Percentiles rank a stretch among this genome's conserved stretches.
Conservation (phyloP, 2,329 filamentous ascomycete species). For the Penicillium olsonii region DNA sequence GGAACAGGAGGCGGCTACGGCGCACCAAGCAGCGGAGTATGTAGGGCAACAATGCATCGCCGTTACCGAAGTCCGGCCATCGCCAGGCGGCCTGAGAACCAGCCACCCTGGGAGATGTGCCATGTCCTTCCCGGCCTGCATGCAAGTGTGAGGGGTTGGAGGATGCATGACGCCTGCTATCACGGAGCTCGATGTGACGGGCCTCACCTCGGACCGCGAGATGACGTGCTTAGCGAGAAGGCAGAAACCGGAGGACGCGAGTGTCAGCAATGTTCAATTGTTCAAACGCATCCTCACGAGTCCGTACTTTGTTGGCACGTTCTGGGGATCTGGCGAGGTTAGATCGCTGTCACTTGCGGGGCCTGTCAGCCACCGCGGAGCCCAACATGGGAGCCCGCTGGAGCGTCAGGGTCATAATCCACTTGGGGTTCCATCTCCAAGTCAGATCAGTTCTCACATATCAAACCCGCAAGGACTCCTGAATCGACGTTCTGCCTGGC, state of each 20-base stretch:
- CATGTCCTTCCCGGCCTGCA: slow-evolving; percentile 6
- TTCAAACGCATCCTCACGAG: not conserved
- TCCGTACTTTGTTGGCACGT: not conserved
- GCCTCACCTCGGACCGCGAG: slow-evolving; percentile 1
- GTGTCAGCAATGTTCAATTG: not conserved
- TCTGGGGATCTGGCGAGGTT: not conserved
- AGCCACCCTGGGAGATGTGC: slow-evolving; percentile 1
- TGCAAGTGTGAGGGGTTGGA: slow-evolving; percentile 1
- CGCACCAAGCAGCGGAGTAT: slow-evolving; percentile 28
- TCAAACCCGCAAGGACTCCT: not conserved
- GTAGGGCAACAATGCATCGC: slow-evolving; percentile 24
- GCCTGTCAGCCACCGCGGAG: slow-evolving; percentile 13
- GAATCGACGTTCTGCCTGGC: not conserved
- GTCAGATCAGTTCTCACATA: slow-evolving; percentile 5
- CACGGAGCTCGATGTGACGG: not conserved
- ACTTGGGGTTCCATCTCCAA: slow-evolving; percentile 7
- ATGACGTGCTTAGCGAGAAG: slow-evolving; percentile 18
- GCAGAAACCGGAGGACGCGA: not conserved
- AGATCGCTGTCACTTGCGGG: slow-evolving; percentile 10
- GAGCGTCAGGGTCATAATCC: slow-evolving; percentile 11
- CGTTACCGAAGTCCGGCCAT: slow-evolving; percentile 13
- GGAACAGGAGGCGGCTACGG: slow-evolving; percentile 23
- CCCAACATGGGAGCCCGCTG: slow-evolving; percentile 3
- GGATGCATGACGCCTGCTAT: slow-evolving; percentile 15
- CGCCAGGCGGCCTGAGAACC: slow-evolving; percentile 1